Evolutionary conservation across 2,329 filamentous ascomycete genomes (phyloP).

Genomic region (Sclerotinia trifoliorum): DNA sequence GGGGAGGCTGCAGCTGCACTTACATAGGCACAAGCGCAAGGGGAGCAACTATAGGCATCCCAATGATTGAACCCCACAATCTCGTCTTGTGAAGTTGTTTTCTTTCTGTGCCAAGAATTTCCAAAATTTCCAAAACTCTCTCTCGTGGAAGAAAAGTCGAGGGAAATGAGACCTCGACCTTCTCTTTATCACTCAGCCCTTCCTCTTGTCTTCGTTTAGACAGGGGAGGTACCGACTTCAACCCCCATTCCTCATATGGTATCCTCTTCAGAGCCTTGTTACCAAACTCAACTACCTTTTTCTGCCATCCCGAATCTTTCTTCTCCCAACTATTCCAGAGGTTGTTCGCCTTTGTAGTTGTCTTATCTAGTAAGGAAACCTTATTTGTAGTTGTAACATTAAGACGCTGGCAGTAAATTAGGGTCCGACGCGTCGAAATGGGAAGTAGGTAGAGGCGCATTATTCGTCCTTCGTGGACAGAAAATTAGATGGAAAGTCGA

Average conservation of each 20-base stretch:
- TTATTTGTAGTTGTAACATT: slow-evolving; percentile 54
- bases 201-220: slow-evolving; percentile 64
- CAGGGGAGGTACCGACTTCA: slow-evolving; percentile 89
- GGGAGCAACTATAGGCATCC: slow-evolving; percentile 80
- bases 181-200: slow-evolving; percentile 60
- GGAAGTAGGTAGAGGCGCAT: slow-evolving; percentile 96
- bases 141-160: slow-evolving; percentile 63
- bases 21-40: slow-evolving; percentile 84
- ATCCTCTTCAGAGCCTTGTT: slow-evolving; percentile 84
- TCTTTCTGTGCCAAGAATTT: slow-evolving; percentile 73
- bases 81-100: slow-evolving; percentile 73
- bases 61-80: slow-evolving; percentile 76
- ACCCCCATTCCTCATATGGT: slow-evolving; percentile 94
- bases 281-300: slow-evolving; percentile 78
- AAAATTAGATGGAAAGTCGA: not conserved
- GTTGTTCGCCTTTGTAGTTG: slow-evolving; percentile 66
- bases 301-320: slow-evolving; percentile 83
- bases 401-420: slow-evolving; percentile 86
- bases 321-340: slow-evolving; percentile 88
- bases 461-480: slow-evolving; percentile 1
- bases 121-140: slow-evolving; percentile 64
- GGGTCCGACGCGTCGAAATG: slow-evolving; percentile 83
- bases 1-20: slow-evolving; percentile 41
- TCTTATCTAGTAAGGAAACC: slow-evolving; percentile 62
- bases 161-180: slow-evolving; percentile 76